Evolutionary conservation across 169 alveolate genomes (phyloP).

Genomic region (Plasmodium relictum): DNA sequence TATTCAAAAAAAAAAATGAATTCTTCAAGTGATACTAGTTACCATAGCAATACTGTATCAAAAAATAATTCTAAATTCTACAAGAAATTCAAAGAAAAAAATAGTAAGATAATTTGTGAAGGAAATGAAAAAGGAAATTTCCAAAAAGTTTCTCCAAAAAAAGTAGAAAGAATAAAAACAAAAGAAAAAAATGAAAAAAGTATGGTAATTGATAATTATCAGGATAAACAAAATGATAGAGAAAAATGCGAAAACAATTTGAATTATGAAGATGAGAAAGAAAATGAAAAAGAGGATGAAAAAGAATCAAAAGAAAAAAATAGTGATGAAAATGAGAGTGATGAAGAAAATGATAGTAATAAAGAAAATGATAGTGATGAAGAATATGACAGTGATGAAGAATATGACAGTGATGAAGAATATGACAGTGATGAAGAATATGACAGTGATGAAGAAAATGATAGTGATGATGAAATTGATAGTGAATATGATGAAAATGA

Average conservation of each 20-base stretch:
- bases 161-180: neutral
- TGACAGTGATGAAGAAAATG: slow-evolving; percentile 1
- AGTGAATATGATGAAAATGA: slow-evolving; percentile 14
- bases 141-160: neutral
- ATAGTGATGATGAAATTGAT: neutral
- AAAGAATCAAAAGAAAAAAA: neutral
- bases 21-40: too few relatives aligned
- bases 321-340: neutral
- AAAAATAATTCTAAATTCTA: neutral
- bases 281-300: neutral
- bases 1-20: too few relatives aligned
- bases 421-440: neutral
- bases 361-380: neutral
- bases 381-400: slow-evolving; percentile 6
- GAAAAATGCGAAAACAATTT: neutral
- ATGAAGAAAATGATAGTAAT: neutral
- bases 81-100: too few relatives aligned
- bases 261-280: neutral
- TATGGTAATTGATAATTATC: too few relatives aligned
- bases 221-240: too few relatives aligned
- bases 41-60: too few relatives aligned
- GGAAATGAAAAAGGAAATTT: neutral
- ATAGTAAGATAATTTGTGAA: too few relatives aligned
- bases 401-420: slow-evolving; percentile 2
- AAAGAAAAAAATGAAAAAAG: too few relatives aligned